phyloP scores from a whole-genome alignment of 2,329 filamentous ascomycete genomes.

The Coleophoma crateriformis region DNA sequence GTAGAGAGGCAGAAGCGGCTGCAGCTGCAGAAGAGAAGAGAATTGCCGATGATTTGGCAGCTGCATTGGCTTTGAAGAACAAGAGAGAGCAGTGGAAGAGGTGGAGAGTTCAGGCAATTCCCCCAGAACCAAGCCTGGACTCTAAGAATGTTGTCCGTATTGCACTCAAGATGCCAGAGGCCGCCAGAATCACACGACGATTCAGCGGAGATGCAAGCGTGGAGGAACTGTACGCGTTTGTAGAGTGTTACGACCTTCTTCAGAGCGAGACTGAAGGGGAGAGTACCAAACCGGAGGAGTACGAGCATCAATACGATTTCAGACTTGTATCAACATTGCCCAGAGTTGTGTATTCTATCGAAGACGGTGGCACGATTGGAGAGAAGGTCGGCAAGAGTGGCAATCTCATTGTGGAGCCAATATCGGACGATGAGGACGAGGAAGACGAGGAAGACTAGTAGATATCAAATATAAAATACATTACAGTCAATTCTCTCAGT shows the following conservation, averaged over 20 bases:
- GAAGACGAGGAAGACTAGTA: too few relatives aligned
- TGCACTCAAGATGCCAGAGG: conserved; percentile 60
- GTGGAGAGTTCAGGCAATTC: conserved; percentile 69
- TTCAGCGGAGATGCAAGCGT: conserved; percentile 67
- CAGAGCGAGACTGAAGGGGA: conserved; percentile 29
- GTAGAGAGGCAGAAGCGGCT: conserved; percentile 68
- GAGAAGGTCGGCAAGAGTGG: conserved; percentile 76
- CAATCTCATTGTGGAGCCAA: conserved; percentile 80
- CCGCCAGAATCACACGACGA: conserved; percentile 69
- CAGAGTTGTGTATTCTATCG: conserved; percentile 70
- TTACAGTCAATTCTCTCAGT: too few relatives aligned
- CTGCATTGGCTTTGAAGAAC: conserved; percentile 44
- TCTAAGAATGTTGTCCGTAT: conserved; percentile 68
- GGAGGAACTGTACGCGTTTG: conserved; percentile 92
- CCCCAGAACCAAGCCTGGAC: conserved; percentile 59
- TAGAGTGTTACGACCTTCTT: conserved; percentile 78
- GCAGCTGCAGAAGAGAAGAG: conserved; percentile 63
- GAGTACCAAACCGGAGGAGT: conserved; percentile 51
- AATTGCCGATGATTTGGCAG: conserved; percentile 55
- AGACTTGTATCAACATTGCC: conserved; percentile 82
- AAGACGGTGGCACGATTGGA: conserved; percentile 58
- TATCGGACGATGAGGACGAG: conserved; percentile 33
- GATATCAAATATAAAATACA: too few relatives aligned
- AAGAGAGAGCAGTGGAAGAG: conserved; percentile 62
- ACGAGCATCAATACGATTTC: conserved; percentile 81